These are phyloP conservation scores for Neonectria punicea DNA, from an alignment of 2,329 filamentous ascomycete species.

Conservation along the genomic window DNA sequence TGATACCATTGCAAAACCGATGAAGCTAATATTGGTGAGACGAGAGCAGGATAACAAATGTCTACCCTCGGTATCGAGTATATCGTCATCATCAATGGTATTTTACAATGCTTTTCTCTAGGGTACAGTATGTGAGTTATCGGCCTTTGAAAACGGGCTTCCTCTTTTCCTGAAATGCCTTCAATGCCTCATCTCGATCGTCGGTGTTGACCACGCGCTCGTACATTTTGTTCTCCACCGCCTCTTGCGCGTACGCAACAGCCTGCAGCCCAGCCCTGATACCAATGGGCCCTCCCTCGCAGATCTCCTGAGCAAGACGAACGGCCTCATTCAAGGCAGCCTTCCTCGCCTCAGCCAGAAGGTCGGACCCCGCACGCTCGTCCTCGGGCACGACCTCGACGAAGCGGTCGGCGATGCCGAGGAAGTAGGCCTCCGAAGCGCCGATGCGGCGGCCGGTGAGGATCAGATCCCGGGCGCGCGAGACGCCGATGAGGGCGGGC, in stretches of 20 bases:
- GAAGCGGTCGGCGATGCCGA: conserved; percentile 89
- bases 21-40: background rate
- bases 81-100: background rate
- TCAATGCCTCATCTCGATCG: conserved; percentile 88
- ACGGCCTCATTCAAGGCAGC: conserved; percentile 81
- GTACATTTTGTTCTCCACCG: conserved; percentile 89
- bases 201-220: conserved; percentile 83
- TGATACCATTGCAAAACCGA: background rate
- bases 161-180: conserved; percentile 78
- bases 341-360: conserved; percentile 69
- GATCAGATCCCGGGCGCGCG: conserved; percentile 88
- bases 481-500: conserved; percentile 80
- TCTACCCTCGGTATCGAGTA: background rate
- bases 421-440: conserved; percentile 87
- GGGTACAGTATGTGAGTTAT: conserved; percentile 41
- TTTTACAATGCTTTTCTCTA: background rate
- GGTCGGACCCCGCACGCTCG: conserved; percentile 50
- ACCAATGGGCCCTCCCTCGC: conserved; percentile 87
- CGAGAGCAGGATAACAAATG: background rate
- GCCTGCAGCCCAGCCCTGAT: conserved; percentile 83
- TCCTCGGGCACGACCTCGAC: conserved; percentile 78
- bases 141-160: conserved; percentile 68
- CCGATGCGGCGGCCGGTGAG: conserved; percentile 88
- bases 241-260: conserved; percentile 76
- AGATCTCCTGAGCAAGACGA: conserved; percentile 83